These are phyloP conservation scores for Orbilia brochopaga DNA, from an alignment of 2,329 filamentous ascomycete genomes.

Conservation along the genomic window DNA sequence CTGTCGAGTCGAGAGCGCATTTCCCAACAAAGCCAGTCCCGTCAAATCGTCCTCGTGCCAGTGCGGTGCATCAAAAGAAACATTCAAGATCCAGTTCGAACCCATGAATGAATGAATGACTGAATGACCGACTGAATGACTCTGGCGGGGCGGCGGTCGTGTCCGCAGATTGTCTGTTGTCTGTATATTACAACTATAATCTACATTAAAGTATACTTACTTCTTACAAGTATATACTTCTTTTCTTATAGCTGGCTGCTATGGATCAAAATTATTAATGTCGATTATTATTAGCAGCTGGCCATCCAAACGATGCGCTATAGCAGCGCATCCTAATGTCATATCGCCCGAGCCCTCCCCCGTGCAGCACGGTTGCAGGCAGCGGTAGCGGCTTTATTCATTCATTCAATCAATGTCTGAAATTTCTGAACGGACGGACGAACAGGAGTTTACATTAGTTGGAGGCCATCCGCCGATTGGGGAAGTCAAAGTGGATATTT, in stretches of 20 bases:
- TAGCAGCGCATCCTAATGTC: too few relatives aligned
- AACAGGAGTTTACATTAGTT: too few relatives aligned
- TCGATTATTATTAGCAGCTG: constrained; percentile 2
- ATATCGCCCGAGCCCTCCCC: too few relatives aligned
- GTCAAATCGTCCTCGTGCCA: constrained; percentile 6
- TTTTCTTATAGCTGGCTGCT: too few relatives aligned
- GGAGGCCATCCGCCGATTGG: constrained; percentile 33
- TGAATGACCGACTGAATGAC: background rate
- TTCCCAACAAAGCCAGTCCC: background rate
- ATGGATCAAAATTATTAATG: constrained; percentile 1
- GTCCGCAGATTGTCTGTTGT: background rate
- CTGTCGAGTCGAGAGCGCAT: background rate
- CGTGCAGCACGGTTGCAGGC: too few relatives aligned
- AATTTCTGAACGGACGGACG: too few relatives aligned
- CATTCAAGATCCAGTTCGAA: background rate
- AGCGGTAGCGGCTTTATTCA: too few relatives aligned
- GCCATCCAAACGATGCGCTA: constrained; percentile 1
- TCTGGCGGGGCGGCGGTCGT: background rate
- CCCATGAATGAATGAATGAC: background rate
- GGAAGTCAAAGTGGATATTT: constrained; percentile 44
- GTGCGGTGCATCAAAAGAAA: constrained; percentile 4
- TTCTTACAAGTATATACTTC: too few relatives aligned
- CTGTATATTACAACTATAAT: background rate
- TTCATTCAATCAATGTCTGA: too few relatives aligned
- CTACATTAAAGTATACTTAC: background rate